Evolutionary conservation across 2,329 filamentous ascomycete species (phyloP).

Genomic region (Sclerotinia spermophila): DNA sequence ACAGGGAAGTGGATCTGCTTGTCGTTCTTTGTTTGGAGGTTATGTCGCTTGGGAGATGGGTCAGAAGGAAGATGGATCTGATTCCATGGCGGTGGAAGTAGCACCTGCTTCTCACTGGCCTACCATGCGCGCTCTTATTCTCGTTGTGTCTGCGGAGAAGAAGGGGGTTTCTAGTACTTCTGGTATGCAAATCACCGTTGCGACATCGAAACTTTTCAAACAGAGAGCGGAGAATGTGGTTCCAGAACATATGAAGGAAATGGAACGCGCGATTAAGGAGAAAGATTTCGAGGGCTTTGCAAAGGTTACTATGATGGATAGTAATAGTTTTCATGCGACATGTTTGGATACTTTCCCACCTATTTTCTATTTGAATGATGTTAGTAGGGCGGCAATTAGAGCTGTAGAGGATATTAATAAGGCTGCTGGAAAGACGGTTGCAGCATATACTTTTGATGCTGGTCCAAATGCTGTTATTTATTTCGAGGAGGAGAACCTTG

Average conservation of each 20-base stretch:
- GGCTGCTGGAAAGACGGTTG: conserved; percentile 71
- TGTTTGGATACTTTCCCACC: conserved; percentile 95
- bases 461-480: conserved; percentile 97
- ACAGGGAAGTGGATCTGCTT: conserved; percentile 92
- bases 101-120: conserved; percentile 91
- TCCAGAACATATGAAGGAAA: conserved; percentile 74
- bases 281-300: conserved; percentile 85
- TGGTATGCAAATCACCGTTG: conserved; percentile 96
- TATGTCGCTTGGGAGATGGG: conserved; percentile 96
- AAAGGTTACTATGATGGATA: conserved; percentile 91
- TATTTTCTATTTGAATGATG: conserved; percentile 98
- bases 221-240: conserved; percentile 73
- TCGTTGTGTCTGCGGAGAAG: conserved; percentile 90
- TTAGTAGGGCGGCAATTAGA: conserved; percentile 79
- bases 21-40: conserved; percentile 87
- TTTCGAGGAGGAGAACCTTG: conserved; percentile 77
- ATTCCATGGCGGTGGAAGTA: conserved; percentile 85
- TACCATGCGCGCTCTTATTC: conserved; percentile 84
- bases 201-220: conserved; percentile 82
- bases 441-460: conserved; percentile 96
- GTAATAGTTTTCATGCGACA: conserved; percentile 93
- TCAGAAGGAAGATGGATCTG: conserved; percentile 68
- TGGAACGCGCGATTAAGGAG: conserved; percentile 75
- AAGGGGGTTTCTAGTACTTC: conserved; percentile 91
- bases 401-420: conserved; percentile 87